Base-by-base conservation (phyloP, 352 stramenopile genomes). In the Phytophthora lateralis region DNA sequence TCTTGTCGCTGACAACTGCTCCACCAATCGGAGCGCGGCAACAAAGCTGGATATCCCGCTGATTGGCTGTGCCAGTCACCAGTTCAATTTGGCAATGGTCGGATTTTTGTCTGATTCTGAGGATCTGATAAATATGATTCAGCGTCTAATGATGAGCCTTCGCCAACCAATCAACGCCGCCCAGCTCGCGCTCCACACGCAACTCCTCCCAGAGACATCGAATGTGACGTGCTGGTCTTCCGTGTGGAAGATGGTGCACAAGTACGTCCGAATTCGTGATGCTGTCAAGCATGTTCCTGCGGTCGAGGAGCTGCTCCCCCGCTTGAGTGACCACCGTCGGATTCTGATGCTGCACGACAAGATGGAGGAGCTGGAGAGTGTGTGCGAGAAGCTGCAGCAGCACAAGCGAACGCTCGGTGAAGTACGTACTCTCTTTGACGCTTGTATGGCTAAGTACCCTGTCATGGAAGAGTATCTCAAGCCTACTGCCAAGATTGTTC, bases 311-410 rank as follows among this genome's bases (percentile, higher is more conserved):
- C 41, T 57, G 9, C 20, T 70, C 6, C 49, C 49, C 10, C 48
- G 54, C 15, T 21, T 44, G 6, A 20, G 9, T 17, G 42, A 24
- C 11, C 54, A 60, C 30, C 55, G 48, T 14, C 38, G 32, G 2
- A 48, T 61, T 42, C 1, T 52, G 7, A 21, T 20, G 2, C 58
- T 71, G 9, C 29, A 61, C 37, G 24, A 20, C 2, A 64, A 64
- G 46, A 34, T 75, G 21, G 14, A 64, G 15, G 56, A 75, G 17
- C 41, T 75, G 1, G 12, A 69, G 0, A 69, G 62, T 24, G 46
- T 70, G 1, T 64, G 60, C 26, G 37, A 55, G n/a, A 66, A 66
- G 48, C 53, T 74, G 11, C 45, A 74, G 43, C 18, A 42, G 2
- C 12, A 35, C 20, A 30, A 58, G 15, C 52, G 55, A 17, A 58